Base-by-base conservation (phyloP, 768 basidiomycete genomes). In the Pleurotus tuoliensis region DNA sequence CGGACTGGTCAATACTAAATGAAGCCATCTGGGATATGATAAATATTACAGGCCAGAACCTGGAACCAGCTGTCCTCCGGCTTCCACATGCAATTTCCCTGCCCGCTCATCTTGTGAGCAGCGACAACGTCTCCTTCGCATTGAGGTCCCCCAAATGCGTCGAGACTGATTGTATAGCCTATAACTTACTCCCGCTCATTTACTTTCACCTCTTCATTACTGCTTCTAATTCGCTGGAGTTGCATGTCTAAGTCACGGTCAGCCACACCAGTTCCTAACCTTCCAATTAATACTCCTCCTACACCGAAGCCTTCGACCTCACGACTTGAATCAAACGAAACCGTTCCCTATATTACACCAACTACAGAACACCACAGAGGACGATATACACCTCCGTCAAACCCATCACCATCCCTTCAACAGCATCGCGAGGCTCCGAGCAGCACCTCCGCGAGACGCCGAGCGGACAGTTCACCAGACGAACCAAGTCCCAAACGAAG, bases 231-330 rank as follows among this genome's bases (percentile, higher is more conserved):
- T 59, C 62, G 63, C 62, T 66, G 30, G 30, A 63, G 62, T 69
- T 78, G 78, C 65, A 82, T 81, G 80, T 77, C 78, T 67, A 70
- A 71, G 63, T 78, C 76, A 57, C 74, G 72, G 69, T 76, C 78
- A 61, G 65, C 71, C 68, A 75, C 74, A 59, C 73, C 77, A 60
- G 73, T 67, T 57, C 71, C 70, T 74, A 76, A 73, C 76, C 69
- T 67, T 64, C 59, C 66, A 47, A 58, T 66, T 75, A 74, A 74
- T 75, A 68, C 68, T 61, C 60, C 69, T 25, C 62, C 68, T 24
- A 65, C 71, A 57, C 55, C 66, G 57, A 53, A 62, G 61, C 67
- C 69, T 61, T 73, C 76, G 67, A 70, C 71, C 59, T 76, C 75
- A 77, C 79, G 74, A 76, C 67, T 65, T 49, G 65, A 67, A 54